Percentiles rank a stretch among this genome's conserved stretches.
phyloP scores from a whole-genome alignment of 1,284 basidiomycete genomes.

The Cryptococcus deneoformans region DNA sequence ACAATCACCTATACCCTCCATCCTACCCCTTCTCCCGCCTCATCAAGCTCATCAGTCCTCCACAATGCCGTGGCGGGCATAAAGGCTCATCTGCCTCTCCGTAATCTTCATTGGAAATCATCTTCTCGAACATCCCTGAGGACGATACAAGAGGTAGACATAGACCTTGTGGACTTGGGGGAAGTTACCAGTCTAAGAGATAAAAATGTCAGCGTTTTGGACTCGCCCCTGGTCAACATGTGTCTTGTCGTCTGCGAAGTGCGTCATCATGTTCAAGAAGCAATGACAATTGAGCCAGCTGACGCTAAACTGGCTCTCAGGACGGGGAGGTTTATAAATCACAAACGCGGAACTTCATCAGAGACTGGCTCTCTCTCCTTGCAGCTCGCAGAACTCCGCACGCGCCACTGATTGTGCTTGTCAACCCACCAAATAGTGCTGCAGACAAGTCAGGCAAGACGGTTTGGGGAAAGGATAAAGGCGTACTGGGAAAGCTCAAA shows the following conservation, averaged over 20 bases:
- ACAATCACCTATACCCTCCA: conserved; percentile 45
- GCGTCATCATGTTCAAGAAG: conserved; percentile 15
- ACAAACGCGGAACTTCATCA: conserved; percentile 75
- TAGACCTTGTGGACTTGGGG: conserved; percentile 68
- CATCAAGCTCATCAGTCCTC: conserved; percentile 13
- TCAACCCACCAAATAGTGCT: conserved; percentile 53
- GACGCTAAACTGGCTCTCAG: conserved; percentile 51
- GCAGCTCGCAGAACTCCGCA: conserved; percentile 66
- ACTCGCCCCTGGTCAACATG: conserved; percentile 78
- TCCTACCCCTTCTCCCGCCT: conserved; percentile 8
- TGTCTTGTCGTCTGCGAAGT: conserved; percentile 88
- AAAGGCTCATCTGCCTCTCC: conserved; percentile 72
- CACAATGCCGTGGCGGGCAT: conserved; percentile 63
- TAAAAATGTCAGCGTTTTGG: conserved; percentile 66
- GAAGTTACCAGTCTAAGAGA: conserved; percentile 52
- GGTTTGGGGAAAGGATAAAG: conserved; percentile 45
- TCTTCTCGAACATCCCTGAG: conserved; percentile 64
- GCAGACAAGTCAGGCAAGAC: conserved; percentile 58
- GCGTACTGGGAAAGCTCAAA: conserved; percentile 83
- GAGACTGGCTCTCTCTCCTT: conserved; percentile 78
- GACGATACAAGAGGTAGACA: conserved; percentile 81
- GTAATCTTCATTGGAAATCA: conserved; percentile 88
- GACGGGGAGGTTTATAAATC: conserved; percentile 81
- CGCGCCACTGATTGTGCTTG: conserved; percentile 85
- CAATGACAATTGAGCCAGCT: not conserved